These are phyloP conservation scores for Alternaria sp. DNA, from an alignment of 2,329 filamentous ascomycete genomes.

Conservation along the genomic window DNA sequence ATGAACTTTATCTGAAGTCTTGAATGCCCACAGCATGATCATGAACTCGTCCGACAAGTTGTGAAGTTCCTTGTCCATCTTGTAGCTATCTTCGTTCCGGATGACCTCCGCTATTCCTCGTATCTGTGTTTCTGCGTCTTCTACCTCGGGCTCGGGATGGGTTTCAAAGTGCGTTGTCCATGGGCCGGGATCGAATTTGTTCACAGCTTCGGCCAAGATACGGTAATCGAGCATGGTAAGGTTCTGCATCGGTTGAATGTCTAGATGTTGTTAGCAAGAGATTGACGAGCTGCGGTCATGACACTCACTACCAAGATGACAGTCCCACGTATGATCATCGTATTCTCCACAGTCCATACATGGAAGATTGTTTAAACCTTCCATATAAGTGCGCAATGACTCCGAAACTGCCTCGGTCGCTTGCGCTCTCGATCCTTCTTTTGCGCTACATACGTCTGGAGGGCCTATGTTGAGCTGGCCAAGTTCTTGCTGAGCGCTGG, in stretches of 20 bases:
- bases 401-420: not conserved
- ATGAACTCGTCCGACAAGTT: constrained; percentile 22
- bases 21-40: constrained; percentile 32
- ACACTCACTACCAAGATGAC: constrained; percentile 33
- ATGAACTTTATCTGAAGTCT: constrained; percentile 13
- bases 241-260: constrained; percentile 16
- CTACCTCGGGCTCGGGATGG: constrained; percentile 7
- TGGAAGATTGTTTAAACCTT: constrained; percentile 10
- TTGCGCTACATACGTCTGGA: too few relatives aligned
- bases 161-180: constrained; percentile 31
- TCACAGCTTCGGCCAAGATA: constrained; percentile 18
- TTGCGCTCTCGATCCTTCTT: not conserved
- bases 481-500: not conserved
- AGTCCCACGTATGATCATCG: constrained; percentile 21
- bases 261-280: constrained; percentile 5
- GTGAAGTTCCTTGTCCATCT: constrained; percentile 24
- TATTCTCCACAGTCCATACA: constrained; percentile 39
- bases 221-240: constrained; percentile 23
- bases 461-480: accelerated
- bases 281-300: not conserved
- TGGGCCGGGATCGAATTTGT: constrained; percentile 37
- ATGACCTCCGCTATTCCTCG: constrained; percentile 27
- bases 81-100: constrained; percentile 27
- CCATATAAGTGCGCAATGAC: not conserved
- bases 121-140: constrained; percentile 13